Percentiles rank a stretch among this genome's conserved stretches.
phyloP scores from a whole-genome alignment of 129 eudicot species.

The Daucus carota region DH1_v3.0 NC_030382.2:13235501-13236000 shows the following conservation, averaged over 20 bases:
- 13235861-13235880: background rate
- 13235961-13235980: background rate
- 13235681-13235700: constrained; percentile 45
- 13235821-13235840: background rate
- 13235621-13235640: background rate
- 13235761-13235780: constrained; percentile 27
- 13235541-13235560: background rate
- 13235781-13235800: constrained; percentile 40
- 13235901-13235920: background rate
- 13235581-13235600: background rate
- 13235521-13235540: background rate
- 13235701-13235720: constrained; percentile 28
- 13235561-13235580: background rate
- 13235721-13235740: constrained; percentile 17
- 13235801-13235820: constrained; percentile 4
- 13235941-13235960: background rate
- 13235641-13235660: too few relatives aligned
- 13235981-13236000: background rate
- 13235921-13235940: background rate
- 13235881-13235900: background rate
- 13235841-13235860: background rate
- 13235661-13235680: too few relatives aligned
- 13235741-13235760: constrained; percentile 29
- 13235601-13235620: background rate
- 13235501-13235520: background rate